Evolutionary conservation across 2,329 filamentous ascomycete genomes (phyloP).

Genomic region (Shiraia bambusicola): DNA sequence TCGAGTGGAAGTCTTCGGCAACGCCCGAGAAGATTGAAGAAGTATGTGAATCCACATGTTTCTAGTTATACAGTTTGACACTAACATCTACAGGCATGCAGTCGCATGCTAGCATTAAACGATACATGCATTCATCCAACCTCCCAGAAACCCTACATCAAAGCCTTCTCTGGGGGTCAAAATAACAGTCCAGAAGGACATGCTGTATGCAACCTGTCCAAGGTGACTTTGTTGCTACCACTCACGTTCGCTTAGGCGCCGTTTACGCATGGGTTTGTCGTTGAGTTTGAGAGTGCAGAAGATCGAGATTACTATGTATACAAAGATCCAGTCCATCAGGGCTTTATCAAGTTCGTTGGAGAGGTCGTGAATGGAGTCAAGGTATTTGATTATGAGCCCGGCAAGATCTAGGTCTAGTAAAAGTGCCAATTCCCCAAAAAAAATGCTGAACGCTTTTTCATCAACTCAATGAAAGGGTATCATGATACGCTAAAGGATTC

Average conservation of each 20-base stretch:
- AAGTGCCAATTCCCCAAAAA: conserved; percentile 2
- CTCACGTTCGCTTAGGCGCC: conserved; percentile 48
- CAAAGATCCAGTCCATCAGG: conserved; percentile 64
- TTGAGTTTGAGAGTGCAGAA: conserved; percentile 63
- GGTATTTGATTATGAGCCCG: conserved; percentile 63
- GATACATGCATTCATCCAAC: conserved; percentile 62
- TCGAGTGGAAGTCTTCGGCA: conserved; percentile 61
- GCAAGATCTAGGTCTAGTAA: conserved; percentile 46
- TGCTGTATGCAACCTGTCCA: conserved; percentile 51
- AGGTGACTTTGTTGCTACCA: not conserved
- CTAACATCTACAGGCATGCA: conserved; percentile 51
- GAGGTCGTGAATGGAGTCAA: conserved; percentile 55
- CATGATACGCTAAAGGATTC: conserved; percentile 76
- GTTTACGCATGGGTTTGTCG: conserved; percentile 69
- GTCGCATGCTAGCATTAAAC: conserved; percentile 58
- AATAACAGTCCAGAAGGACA: conserved; percentile 64
- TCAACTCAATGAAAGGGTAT: conserved; percentile 21
- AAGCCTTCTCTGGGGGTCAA: conserved; percentile 58
- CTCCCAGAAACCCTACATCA: conserved; percentile 62
- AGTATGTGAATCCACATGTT: conserved; percentile 41
- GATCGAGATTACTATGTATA: conserved; percentile 70
- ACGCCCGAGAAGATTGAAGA: conserved; percentile 55
- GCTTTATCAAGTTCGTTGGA: conserved; percentile 57
- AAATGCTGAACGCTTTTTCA: conserved; percentile 32
- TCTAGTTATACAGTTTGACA: conserved; percentile 1